Base-by-base conservation (phyloP, 805 yeast species). In the Diddensiella santjacobensis region DNA sequence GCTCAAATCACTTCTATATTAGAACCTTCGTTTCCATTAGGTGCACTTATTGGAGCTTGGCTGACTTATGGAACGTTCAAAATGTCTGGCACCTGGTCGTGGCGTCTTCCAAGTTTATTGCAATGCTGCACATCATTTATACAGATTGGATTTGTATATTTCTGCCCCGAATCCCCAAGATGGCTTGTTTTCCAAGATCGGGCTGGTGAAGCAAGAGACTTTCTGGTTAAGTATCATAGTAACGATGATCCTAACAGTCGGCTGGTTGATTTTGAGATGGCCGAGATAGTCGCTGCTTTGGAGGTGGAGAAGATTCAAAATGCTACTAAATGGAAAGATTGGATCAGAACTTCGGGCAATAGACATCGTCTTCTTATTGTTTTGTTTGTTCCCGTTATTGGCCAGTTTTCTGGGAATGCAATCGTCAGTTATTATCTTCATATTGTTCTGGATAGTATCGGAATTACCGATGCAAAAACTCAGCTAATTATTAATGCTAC, bases 31-130 rank as follows among this genome's bases (percentile, higher is more conserved):
- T 79, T 82, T 57, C 80, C 81, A 22, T 70, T 81, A 40, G 91
- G 93, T 62, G 82, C 88, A 35, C 73, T 83, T 58, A 72, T 84
- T 60, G 87, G 90, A 15, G 83, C 83, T 67, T 82, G 87, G 85
- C 68, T 82, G 50, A 86, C 81, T 62, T 83, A 77, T 62, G 90
- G 89, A 26, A 71, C 82, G 24, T 22, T 33, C 81, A 78, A 60
- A 26, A 40, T 50, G 33, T 42, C 45, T 39, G 23, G 45, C n/a
- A 54, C 60, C 2, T 68, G 74, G 42, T 71, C 82, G 18, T 84
- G 89, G 88, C 78, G 91, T 70, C 73, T 84, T 62, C 90, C 91
- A 11, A 75, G 84, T 52, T 81, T 85, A 1, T 67, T 83, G 57
- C 93, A 85, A 68, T 70, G 79, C 49, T 54, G 83, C 35, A 82